phyloP scores from a whole-genome alignment of 495 filamentous ascomycete genomes.

The Trichoderma parareesei region DNA sequence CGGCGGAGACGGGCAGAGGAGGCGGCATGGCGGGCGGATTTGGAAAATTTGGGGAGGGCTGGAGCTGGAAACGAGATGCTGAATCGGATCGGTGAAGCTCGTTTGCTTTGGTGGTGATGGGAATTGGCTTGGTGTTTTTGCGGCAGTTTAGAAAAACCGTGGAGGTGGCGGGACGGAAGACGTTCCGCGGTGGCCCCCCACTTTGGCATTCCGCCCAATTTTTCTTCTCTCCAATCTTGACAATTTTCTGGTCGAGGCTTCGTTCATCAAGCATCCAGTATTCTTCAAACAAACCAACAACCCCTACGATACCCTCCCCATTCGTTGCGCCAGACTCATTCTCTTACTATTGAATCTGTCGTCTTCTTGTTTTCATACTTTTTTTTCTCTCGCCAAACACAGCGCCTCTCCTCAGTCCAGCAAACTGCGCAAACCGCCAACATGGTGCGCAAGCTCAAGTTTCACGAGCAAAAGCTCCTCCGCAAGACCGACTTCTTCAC shows the following conservation, averaged over 20 bases:
- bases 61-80: too few relatives aligned
- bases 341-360: neutral
- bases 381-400: neutral
- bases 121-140: constrained; percentile 1
- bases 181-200: neutral
- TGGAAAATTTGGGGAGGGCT: too few relatives aligned
- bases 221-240: too few relatives aligned
- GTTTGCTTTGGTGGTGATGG: neutral
- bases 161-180: neutral
- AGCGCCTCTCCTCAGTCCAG: neutral
- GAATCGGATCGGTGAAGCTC: too few relatives aligned
- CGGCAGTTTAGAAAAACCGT: neutral
- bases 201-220: neutral
- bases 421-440: constrained; percentile 17
- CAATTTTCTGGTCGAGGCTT: constrained; percentile 2
- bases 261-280: too few relatives aligned
- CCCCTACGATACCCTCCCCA: neutral
- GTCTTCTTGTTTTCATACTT: neutral
- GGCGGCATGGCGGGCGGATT: neutral
- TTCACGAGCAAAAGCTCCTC: constrained; percentile 74
- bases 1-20: neutral
- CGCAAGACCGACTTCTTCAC: constrained; percentile 92
- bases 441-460: constrained; percentile 89
- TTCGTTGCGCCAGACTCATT: neutral
- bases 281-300: too few relatives aligned